Base-by-base conservation (phyloP, 2,329 filamentous ascomycete species). In the Colletotrichum incanum region DNA sequence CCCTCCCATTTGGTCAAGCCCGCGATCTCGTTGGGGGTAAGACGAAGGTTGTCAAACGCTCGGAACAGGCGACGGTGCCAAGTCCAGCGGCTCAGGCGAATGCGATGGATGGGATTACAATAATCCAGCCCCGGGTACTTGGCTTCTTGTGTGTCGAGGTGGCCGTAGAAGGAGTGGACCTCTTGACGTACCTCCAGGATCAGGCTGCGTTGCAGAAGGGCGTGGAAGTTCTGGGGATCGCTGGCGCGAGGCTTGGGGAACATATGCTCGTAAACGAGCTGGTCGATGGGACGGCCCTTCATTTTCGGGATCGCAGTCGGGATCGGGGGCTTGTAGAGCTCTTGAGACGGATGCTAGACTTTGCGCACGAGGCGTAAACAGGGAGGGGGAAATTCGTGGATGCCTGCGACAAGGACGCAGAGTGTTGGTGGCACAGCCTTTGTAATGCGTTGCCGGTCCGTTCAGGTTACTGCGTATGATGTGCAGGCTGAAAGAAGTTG, bases 41-140 rank as follows among this genome's bases (percentile, higher is more conserved):
- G 85, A 54, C 87, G 87, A 31, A 95, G 86, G 34, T 82, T 84
- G 81, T 95, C 92, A 77, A 96, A 94, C 37, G 93, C 92, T 50
- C 91, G 89, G 81, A 96, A 95, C 16, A 96, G 88, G 69, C 91
- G 89, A 73, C 90, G 88, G 81, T 96, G 93, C 89, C 93, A 94
- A 20, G 88, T 89, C 86, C 93, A 95, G 72, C 93, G 91, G 76
- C 91, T 89, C 11, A 96, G 89, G n/a, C 93, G 92, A 80, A 93
- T 91, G 75, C 93, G 92, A 81, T 96, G 93, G 9, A 92, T 92
- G 31, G 83, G 85, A 78, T 93, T 86, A 72, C 88, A 91, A 84
- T 96, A 96, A 85, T 96, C 93, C 67, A 96, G 89, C 39, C 93
- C 93, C 0, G 93, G 93, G 76, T 95, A 95, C 77, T 94, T 93